phyloP scores from a whole-genome alignment of 2,329 filamentous ascomycete species.

The Aspergillus fumigatus region DNA sequence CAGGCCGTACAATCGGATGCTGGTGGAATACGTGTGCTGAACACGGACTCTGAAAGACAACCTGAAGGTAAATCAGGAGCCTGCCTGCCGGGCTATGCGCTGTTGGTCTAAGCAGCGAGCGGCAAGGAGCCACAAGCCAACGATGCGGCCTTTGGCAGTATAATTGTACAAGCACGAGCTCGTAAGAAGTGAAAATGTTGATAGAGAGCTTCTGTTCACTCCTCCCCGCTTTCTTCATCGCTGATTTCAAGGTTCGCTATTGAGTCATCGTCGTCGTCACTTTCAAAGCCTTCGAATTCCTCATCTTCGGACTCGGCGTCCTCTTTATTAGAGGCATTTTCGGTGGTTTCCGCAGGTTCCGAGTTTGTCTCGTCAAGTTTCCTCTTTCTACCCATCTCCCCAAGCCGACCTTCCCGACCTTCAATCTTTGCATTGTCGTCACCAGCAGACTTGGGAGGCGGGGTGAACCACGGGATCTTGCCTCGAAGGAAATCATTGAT shows the following conservation, averaged over 20 bases:
- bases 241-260: constrained; percentile 42
- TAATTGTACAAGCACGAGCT: background rate
- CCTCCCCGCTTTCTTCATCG: constrained; percentile 39
- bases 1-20: background rate
- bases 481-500: constrained; percentile 93
- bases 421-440: constrained; percentile 53
- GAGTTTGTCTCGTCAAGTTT: constrained; percentile 57
- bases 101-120: background rate
- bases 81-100: background rate
- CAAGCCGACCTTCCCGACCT: constrained; percentile 71
- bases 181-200: background rate
- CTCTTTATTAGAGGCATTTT: constrained; percentile 29
- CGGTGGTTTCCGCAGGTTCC: constrained; percentile 28
- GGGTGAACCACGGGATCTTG: constrained; percentile 94
- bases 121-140: background rate
- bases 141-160: background rate
- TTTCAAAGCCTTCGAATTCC: constrained; percentile 35
- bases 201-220: constrained; percentile 27
- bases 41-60: background rate
- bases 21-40: background rate
- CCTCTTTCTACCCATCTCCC: constrained; percentile 78
- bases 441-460: constrained; percentile 59
- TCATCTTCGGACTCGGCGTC: constrained; percentile 26
- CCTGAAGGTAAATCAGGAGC: background rate
- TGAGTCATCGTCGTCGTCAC: constrained; percentile 40